phyloP scores from a whole-genome alignment of 352 stramenopile species.

The Phytophthora capsici region DNA sequence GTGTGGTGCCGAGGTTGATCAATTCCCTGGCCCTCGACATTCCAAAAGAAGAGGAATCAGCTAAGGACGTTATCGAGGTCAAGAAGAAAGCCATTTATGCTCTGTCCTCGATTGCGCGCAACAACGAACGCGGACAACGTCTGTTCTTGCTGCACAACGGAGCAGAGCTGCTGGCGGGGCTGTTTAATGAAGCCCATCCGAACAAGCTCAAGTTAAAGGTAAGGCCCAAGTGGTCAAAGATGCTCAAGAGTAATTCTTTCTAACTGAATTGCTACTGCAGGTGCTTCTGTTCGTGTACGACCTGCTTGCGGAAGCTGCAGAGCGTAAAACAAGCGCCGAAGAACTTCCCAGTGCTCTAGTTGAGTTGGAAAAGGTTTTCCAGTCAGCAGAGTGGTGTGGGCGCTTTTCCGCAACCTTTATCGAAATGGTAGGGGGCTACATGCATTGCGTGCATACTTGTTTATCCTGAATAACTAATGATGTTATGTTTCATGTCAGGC shows the following conservation, averaged over 20 bases:
- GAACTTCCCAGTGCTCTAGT: slow-evolving; percentile 36
- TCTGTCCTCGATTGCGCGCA: slow-evolving; percentile 72
- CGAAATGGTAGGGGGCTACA: slow-evolving; percentile 39
- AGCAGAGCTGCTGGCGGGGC: slow-evolving; percentile 37
- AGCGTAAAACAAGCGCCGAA: slow-evolving; percentile 18
- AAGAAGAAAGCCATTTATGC: slow-evolving; percentile 89
- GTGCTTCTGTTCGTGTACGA: slow-evolving; percentile 76
- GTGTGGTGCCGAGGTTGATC: slow-evolving; percentile 73
- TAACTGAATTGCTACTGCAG: slow-evolving; percentile 26
- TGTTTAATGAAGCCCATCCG: slow-evolving; percentile 55
- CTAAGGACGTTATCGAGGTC: slow-evolving; percentile 59
- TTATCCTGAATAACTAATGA: not conserved
- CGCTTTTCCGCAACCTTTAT: slow-evolving; percentile 61
- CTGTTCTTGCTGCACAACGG: slow-evolving; percentile 64
- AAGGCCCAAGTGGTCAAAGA: not conserved
- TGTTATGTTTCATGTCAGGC: slow-evolving; percentile 32
- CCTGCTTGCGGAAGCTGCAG: slow-evolving; percentile 52
- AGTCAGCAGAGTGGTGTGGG: slow-evolving; percentile 60
- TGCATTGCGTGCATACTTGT: not conserved
- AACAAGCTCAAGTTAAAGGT: slow-evolving; percentile 74
- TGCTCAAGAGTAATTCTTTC: slow-evolving; percentile 2
- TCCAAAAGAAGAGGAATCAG: slow-evolving; percentile 12
- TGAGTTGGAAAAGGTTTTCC: slow-evolving; percentile 56
- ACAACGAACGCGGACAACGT: slow-evolving; percentile 71
- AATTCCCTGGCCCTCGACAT: slow-evolving; percentile 57